Evolutionary conservation across 352 stramenopile species (phyloP).

Genomic region (Phytopythium vexans): DNA sequence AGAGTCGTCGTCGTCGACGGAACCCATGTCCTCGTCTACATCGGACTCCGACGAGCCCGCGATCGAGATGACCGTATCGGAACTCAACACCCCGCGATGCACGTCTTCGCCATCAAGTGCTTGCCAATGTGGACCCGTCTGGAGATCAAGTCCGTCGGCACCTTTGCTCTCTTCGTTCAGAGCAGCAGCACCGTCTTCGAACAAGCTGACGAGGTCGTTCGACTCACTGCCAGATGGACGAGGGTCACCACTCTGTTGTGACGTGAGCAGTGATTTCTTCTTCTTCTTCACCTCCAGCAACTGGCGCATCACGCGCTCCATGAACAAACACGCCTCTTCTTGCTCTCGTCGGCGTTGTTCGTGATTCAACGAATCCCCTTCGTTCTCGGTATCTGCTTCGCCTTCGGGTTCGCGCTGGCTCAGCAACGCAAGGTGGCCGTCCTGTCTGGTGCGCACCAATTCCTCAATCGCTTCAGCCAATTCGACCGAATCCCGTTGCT

Average conservation of each 20-base stretch:
- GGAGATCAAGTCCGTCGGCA: too few relatives aligned
- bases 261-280: too few relatives aligned
- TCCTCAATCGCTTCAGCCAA: conserved; percentile 8
- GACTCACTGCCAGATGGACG: too few relatives aligned
- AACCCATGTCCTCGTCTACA: background rate
- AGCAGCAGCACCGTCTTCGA: too few relatives aligned
- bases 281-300: background rate
- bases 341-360: background rate
- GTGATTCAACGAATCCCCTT: too few relatives aligned
- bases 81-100: too few relatives aligned
- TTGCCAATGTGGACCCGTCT: too few relatives aligned
- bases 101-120: background rate
- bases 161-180: too few relatives aligned
- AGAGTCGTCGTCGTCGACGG: background rate
- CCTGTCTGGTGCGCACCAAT: background rate
- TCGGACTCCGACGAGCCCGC: background rate
- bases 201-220: too few relatives aligned
- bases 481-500: conserved; percentile 24
- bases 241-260: too few relatives aligned
- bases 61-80: too few relatives aligned
- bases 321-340: background rate
- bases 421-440: conserved; percentile 1
- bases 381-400: background rate
- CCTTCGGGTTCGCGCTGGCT: background rate
- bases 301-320: conserved; percentile 2